phyloP scores from a whole-genome alignment of 371 early-diverging fungal species.

The Rozella allomycis region DNA sequence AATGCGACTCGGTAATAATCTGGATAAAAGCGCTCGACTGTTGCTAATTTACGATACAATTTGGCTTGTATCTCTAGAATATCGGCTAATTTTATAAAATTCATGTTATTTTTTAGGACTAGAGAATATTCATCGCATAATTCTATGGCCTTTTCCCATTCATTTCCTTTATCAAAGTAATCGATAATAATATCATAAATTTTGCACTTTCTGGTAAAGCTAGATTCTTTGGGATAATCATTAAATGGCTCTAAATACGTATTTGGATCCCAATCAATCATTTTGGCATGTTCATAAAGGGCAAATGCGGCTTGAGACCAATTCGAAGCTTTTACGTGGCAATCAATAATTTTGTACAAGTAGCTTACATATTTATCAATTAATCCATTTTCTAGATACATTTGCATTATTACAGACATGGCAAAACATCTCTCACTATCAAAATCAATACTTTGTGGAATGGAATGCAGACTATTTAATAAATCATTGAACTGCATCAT shows the following conservation, averaged over 20 bases:
- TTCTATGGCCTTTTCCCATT: slow-evolving; percentile 47
- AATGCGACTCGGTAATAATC: slow-evolving; percentile 55
- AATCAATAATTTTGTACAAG: not conserved
- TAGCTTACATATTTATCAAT: no score
- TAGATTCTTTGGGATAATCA: no score
- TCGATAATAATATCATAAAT: slow-evolving; percentile 28
- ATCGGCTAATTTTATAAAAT: slow-evolving; percentile 31
- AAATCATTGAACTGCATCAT: no score
- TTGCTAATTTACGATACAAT: slow-evolving; percentile 28
- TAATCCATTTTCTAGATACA: no score
- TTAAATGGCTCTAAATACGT: slow-evolving; percentile 19
- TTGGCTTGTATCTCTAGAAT: slow-evolving; percentile 31
- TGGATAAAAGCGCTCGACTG: slow-evolving; percentile 35
- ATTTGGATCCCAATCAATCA: slow-evolving; percentile 37
- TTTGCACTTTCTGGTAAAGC: no score
- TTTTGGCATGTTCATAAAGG: slow-evolving; percentile 40
- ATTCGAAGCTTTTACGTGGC: slow-evolving; percentile 6
- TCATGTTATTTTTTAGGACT: slow-evolving; percentile 31
- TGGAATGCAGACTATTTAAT: no score
- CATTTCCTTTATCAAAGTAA: slow-evolving; percentile 35
- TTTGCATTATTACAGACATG: slow-evolving; percentile 29
- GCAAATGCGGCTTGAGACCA: slow-evolving; percentile 41
- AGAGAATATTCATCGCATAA: slow-evolving; percentile 35
- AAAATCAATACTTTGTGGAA: no score
- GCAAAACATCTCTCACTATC: no score